phyloP scores from a whole-genome alignment of 2,329 filamentous ascomycete species.

The Plectosphaerella cucumerina region DNA sequence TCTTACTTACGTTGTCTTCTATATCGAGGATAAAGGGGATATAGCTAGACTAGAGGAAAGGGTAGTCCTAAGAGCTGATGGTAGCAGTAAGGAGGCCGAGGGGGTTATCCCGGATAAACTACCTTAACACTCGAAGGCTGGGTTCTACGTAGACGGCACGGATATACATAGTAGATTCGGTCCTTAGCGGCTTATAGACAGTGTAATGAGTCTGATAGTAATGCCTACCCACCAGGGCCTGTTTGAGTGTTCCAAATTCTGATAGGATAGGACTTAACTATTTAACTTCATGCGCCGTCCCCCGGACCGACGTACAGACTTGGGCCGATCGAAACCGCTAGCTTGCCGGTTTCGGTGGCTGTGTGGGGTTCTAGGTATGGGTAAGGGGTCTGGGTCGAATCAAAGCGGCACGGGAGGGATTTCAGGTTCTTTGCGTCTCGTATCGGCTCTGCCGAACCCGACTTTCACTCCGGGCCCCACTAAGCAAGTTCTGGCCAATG shows the following conservation, averaged over 20 bases:
- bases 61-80: constrained; percentile 42
- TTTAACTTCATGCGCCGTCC: background rate
- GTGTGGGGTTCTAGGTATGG: no score
- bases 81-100: constrained; percentile 61
- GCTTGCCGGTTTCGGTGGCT: no score
- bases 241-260: background rate
- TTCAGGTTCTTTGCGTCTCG: no score
- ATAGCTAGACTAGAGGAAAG: constrained; percentile 54
- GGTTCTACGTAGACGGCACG: constrained; percentile 49
- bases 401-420: no score
- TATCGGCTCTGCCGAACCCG: no score
- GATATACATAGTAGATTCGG: constrained; percentile 49
- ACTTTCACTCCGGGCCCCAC: no score
- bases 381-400: no score
- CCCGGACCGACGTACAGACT: background rate
- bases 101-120: constrained; percentile 55
- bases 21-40: constrained; percentile 57
- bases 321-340: background rate
- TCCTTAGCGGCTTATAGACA: background rate
- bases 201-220: background rate
- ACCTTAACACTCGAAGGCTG: constrained; percentile 41
- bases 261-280: background rate
- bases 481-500: no score
- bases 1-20: constrained; percentile 31
- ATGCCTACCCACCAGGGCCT: background rate